A percentile compares a stretch with the other conserved stretches of the same genome.
These are phyloP conservation scores for Aspergillus kassunensis DNA, from an alignment of 495 filamentous ascomycete genomes.

Conservation along the genomic window DNA sequence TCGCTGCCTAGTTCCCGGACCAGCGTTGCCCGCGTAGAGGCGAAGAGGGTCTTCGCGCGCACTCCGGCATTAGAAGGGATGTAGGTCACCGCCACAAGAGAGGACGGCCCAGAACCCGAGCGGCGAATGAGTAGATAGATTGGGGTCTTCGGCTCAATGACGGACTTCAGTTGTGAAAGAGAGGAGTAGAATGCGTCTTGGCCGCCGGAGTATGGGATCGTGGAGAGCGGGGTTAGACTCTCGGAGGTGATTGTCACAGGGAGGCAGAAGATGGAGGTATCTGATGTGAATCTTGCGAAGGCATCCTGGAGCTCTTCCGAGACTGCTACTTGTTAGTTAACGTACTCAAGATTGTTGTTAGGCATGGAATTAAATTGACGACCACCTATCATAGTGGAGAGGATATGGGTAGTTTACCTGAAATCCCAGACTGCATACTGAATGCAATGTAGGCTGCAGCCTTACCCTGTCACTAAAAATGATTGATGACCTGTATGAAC, in stretches of 20 bases:
- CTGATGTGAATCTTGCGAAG: constrained; percentile 69
- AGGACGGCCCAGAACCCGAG: constrained; percentile 42
- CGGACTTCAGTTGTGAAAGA: constrained; percentile 59
- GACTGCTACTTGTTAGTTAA: constrained; percentile 46
- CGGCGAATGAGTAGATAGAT: constrained; percentile 83
- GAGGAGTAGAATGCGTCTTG: constrained; percentile 53
- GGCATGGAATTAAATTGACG: background rate
- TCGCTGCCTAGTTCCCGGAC: constrained; percentile 84
- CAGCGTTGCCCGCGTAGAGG: constrained; percentile 78
- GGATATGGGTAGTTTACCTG: constrained; percentile 49
- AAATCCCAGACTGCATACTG: constrained; percentile 86
- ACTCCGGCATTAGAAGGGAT: constrained; percentile 87
- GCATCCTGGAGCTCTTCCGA: constrained; percentile 80
- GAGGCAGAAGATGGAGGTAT: constrained; percentile 66
- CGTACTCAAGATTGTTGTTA: background rate
- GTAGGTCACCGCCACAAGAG: constrained; percentile 77
- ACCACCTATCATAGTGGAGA: background rate
- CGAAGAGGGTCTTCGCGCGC: constrained; percentile 94
- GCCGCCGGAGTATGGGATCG: constrained; percentile 52
- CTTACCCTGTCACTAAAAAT: background rate
- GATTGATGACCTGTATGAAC: background rate
- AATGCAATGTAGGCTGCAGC: constrained; percentile 6
- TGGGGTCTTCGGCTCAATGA: constrained; percentile 69
- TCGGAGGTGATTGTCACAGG: constrained; percentile 77
- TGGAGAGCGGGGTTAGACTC: constrained; percentile 58